These are phyloP conservation scores for Syzygium aromaticum DNA, from an alignment of 345 rosid species.

Conservation along the genomic window DNA sequence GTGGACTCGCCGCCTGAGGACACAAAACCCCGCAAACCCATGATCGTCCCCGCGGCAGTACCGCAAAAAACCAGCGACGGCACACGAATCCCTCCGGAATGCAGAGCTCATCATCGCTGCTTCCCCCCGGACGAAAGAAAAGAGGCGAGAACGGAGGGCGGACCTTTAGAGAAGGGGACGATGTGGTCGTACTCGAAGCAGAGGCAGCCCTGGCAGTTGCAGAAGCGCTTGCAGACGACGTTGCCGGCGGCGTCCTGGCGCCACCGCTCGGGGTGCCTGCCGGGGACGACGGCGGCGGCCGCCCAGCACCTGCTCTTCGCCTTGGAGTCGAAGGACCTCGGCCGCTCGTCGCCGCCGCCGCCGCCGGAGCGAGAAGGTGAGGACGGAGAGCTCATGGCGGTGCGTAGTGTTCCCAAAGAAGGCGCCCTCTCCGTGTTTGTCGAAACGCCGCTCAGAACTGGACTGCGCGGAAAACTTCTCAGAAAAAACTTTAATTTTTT, in stretches of 20 bases:
- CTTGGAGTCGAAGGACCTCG: constrained; percentile 66
- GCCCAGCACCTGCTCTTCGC: constrained; percentile 75
- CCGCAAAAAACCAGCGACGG: not conserved
- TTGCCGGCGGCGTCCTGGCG: constrained; percentile 90
- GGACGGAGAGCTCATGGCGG: not conserved
- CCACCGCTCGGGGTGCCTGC: constrained; percentile 97
- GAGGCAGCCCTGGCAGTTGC: constrained; percentile 86
- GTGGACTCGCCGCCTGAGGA: constrained; percentile 76
- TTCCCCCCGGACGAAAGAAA: not conserved
- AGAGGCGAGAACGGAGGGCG: not conserved
- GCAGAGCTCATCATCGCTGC: not conserved
- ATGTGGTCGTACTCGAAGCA: constrained; percentile 95
- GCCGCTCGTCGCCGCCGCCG: constrained; percentile 35
- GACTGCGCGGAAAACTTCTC: not conserved
- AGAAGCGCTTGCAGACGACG: constrained; percentile 79
- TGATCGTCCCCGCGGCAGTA: not conserved
- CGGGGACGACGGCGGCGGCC: constrained; percentile 58
- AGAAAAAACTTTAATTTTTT: too few species aligned
- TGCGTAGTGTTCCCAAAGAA: not conserved
- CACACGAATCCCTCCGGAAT: not conserved
- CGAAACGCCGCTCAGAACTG: not conserved
- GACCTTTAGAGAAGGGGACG: constrained; percentile 86
- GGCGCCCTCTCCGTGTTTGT: not conserved
- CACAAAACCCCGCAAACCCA: not conserved
- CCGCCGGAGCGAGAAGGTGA: constrained; percentile 1